Evolutionary conservation across 2,329 filamentous ascomycete genomes (phyloP), one percentile per base, ranked within the genome.

Genomic region (Cadophora gregata): DNA sequence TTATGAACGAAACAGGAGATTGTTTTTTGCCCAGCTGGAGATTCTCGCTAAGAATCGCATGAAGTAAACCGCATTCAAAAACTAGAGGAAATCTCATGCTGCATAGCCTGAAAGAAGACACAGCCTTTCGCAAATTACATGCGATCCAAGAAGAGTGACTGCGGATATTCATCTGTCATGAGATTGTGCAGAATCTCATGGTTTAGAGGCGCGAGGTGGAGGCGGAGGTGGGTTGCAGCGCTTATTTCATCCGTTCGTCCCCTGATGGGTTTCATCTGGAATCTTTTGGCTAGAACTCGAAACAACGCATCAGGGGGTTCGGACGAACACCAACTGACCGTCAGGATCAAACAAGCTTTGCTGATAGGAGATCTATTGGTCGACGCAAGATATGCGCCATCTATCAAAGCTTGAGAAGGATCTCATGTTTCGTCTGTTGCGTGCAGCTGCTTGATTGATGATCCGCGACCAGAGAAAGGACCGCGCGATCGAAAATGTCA

Each of bases 321-420:
- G 65, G 68, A 69, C 59, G 68, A 69, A 67, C 50, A 66, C 25
- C 27, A 63, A 59, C 42, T 48, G 21, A 53, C 29, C 31, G 25
- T 47, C 21, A 27, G 24, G 36, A 51, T 58, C 36, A n/a, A 45
- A 60, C 47, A 67, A 67, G 60, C 65, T 63, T 67, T 51, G n/a
- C 25, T 60, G 42, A 65, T 65, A 59, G 58, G 31, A 42, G 59
- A 47, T 62, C 27, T 10, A 42, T 61, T 61, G 58, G 56, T 19
- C 24, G 45, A 53, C 21, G n/a, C 21, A 19, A 45, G 24, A n/a
- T 24, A 5, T 38, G 16, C 24, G 21, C 27, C 33, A 42, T 24
- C n/a, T 14, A 29, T 59, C 59, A 64, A 59, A 55, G 24, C 31
- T 56, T 45, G 29, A 63, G 50, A 29, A 62, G 19, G 62, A 60